Evolutionary conservation across 1,284 basidiomycete genomes (phyloP).

Genomic region (Wallemia ichthyophaga): DNA sequence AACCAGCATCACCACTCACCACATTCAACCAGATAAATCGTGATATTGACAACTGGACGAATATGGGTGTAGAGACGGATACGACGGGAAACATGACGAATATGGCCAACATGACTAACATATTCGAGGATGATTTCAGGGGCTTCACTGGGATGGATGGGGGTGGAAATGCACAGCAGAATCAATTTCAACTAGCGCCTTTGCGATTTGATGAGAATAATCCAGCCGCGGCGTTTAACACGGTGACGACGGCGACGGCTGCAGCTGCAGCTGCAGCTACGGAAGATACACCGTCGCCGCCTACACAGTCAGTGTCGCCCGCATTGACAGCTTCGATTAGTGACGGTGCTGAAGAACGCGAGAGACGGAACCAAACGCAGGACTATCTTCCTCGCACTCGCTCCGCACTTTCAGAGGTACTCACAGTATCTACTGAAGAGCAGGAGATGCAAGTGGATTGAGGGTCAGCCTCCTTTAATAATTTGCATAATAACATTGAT

Average conservation of each 20-base stretch:
- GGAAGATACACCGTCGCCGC: not conserved
- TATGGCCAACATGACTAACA: not conserved
- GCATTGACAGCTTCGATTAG: not conserved
- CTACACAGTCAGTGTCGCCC: not conserved
- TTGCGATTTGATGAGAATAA: not conserved
- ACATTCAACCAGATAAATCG: not conserved
- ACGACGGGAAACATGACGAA: not conserved
- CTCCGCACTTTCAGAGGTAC: not conserved
- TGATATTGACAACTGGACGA: not conserved
- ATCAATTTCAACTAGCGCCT: not conserved
- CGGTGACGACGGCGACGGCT: not conserved
- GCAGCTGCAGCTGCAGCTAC: not conserved
- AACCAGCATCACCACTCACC: not conserved
- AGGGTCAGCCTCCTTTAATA: too few relatives aligned
- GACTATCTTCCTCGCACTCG: not conserved
- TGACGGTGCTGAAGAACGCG: not conserved
- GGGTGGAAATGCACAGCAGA: not conserved
- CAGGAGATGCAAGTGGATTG: not conserved
- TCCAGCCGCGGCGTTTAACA: too few relatives aligned
- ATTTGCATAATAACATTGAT: too few relatives aligned
- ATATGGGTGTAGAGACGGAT: not conserved
- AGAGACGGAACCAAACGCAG: not conserved
- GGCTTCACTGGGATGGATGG: not conserved
- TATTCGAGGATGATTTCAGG: not conserved
- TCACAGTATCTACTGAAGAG: not conserved